phyloP scores from a whole-genome alignment of 179 eudicot genomes.

The Silene vulgaris region DNA sequence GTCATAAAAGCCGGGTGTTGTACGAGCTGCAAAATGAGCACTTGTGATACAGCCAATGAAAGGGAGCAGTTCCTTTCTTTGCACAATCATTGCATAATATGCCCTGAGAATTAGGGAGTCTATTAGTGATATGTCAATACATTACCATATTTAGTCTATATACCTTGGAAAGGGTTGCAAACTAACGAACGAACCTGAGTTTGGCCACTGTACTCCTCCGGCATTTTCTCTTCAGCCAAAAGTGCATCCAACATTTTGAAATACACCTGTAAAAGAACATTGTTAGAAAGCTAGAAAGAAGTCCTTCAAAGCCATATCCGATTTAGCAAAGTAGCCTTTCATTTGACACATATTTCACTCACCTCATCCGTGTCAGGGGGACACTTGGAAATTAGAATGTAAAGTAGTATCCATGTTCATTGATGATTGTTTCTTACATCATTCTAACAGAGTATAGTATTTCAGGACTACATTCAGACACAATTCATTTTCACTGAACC shows the following conservation, averaged over 20 bases:
- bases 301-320: background rate
- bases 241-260: conserved; percentile 87
- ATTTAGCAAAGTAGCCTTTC: background rate
- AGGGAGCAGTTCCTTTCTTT: conserved; percentile 63
- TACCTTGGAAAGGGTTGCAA: conserved; percentile 11
- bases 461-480: no score
- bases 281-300: background rate
- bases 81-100: conserved; percentile 94
- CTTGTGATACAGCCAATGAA: conserved; percentile 85
- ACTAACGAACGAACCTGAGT: conserved; percentile 52
- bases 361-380: background rate
- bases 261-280: conserved; percentile 54
- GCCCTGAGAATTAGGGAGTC: conserved; percentile 38
- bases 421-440: background rate
- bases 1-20: conserved; percentile 71
- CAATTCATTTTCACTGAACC: no score
- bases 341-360: background rate
- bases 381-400: background rate
- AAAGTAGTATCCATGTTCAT: background rate
- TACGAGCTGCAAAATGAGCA: conserved; percentile 77
- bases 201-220: conserved; percentile 63
- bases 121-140: conserved; percentile 12
- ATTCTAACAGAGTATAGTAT: background rate
- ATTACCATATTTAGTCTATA: background rate
- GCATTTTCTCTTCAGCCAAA: conserved; percentile 77